These are phyloP conservation scores for Populus euphratica DNA, from an alignment of 345 rosid genomes.

Conservation along the genomic window DNA sequence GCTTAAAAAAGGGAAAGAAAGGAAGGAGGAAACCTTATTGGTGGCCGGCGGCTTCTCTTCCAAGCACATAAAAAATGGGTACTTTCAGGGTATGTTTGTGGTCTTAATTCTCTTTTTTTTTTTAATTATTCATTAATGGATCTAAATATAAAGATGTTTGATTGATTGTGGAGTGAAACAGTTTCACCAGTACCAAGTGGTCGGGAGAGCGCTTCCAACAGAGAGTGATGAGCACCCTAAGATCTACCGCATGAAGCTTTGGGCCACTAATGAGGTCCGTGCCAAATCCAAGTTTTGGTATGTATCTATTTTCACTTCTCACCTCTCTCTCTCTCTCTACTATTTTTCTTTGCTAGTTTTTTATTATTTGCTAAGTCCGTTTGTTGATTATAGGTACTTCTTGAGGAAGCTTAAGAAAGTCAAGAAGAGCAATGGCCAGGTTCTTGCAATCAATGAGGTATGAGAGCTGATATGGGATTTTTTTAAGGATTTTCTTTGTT, in stretches of 20 bases:
- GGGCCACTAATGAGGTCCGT: slow-evolving; percentile 68
- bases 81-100: neutral
- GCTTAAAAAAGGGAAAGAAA: neutral
- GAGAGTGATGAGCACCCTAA: slow-evolving; percentile 52
- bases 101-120: neutral
- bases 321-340: neutral
- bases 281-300: slow-evolving; percentile 65
- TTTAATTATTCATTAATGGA: neutral
- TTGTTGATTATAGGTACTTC: slow-evolving; percentile 34
- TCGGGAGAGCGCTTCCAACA: slow-evolving; percentile 62
- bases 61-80: neutral
- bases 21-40: neutral
- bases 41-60: neutral
- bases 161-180: slow-evolving; percentile 11
- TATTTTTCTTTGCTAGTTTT: neutral
- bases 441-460: slow-evolving; percentile 58
- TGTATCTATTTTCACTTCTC: slow-evolving; percentile 1
- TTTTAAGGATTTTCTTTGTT: neutral
- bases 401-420: slow-evolving; percentile 55
- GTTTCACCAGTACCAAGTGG: slow-evolving; percentile 70
- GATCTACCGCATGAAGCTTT: slow-evolving; percentile 54
- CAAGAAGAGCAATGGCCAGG: slow-evolving; percentile 53
- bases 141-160: neutral
- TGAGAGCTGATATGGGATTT: neutral
- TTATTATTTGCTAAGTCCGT: neutral